Evolutionary conservation across 2,329 filamentous ascomycete species (phyloP), one percentile per base, ranked within the genome.

Genomic region (Venturia pyrina): DNA sequence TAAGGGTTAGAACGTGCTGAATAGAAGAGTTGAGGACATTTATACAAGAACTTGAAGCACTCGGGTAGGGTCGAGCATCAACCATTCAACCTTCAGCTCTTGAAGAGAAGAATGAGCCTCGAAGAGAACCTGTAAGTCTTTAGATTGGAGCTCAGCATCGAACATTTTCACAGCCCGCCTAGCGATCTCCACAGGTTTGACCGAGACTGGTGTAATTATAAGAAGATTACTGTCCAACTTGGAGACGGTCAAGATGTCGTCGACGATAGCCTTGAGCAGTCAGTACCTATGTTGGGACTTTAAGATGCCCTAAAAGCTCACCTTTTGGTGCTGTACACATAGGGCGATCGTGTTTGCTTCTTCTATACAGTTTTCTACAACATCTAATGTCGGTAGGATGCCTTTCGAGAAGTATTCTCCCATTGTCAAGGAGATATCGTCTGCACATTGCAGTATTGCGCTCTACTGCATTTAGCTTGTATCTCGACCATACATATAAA

Each of bases 281-380:
- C 32, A 59, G 53, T 32, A 59, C 11, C 11, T 40, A 8, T 34
- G 15, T 37, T 17, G 11, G 28, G 17, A 19, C 28, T 59, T n/a
- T 3, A 24, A 15, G 11, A 37, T 11, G 11, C 41, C 13, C 3
- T 4, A 59, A 2, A 21, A 5, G 6, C 53, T 37, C 32, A 37
- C 53, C 17, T 59, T 59, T 65, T 81, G 79, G 65, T 81, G 79
- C 34, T 78, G 75, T 10, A 77, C 77, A 68, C 79, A 81, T 44
- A 79, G 73, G 44, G 77, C 74, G 66, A 81, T 75, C 15, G 74
- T 75, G 48, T 74, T 71, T 13, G 72, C 73, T 24, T 73, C 72
- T 64, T 75, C 73, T 34, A 74, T 70, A 41, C 72, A 74, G 43
- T 73, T 73, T 17, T 73, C 70, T 8, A 76, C 60, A 6, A 70